Conservation (phyloP, 2,329 filamentous ascomycete species). For the Niveomyces coronatus region DNA sequence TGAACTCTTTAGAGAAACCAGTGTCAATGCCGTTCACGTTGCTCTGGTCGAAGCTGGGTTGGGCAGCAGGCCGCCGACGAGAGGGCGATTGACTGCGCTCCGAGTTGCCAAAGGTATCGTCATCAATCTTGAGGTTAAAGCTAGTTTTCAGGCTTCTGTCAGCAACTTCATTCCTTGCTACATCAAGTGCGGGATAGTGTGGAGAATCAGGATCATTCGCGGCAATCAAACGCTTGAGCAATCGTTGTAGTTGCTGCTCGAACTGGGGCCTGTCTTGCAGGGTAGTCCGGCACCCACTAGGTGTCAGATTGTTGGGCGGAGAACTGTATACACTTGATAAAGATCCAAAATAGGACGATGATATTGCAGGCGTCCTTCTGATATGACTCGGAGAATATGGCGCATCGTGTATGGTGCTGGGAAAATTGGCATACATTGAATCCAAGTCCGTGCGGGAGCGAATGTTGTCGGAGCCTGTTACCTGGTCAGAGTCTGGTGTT, state of each 20-base stretch:
- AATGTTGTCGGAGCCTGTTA: conserved; percentile 2
- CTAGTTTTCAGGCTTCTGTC: conserved; percentile 29
- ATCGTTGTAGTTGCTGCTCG: conserved; percentile 29
- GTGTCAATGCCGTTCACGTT: conserved; percentile 54
- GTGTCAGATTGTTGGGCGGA: conserved; percentile 13
- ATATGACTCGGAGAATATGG: not conserved
- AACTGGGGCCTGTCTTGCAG: conserved; percentile 23
- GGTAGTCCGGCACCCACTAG: conserved; percentile 22
- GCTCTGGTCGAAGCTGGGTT: conserved; percentile 33
- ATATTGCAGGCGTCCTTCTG: not conserved
- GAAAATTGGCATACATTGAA: conserved; percentile 8
- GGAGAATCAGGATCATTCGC: conserved; percentile 1
- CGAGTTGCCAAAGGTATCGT: conserved; percentile 26
- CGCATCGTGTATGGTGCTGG: not conserved
- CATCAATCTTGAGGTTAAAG: conserved; percentile 38
- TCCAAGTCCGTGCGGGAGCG: conserved; percentile 3
- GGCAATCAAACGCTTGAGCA: conserved; percentile 20
- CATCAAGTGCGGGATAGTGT: not conserved
- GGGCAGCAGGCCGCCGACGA: conserved; percentile 22
- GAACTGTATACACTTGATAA: conserved; percentile 10
- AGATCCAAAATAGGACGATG: conserved; percentile 6
- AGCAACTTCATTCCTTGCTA: conserved; percentile 16
- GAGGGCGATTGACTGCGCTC: conserved; percentile 2
- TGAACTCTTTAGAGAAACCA: conserved; percentile 43
- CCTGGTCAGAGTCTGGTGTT: no score